Evolutionary conservation across 2,329 filamentous ascomycete species (phyloP).

Genomic region (Thelonectria discophora): DNA sequence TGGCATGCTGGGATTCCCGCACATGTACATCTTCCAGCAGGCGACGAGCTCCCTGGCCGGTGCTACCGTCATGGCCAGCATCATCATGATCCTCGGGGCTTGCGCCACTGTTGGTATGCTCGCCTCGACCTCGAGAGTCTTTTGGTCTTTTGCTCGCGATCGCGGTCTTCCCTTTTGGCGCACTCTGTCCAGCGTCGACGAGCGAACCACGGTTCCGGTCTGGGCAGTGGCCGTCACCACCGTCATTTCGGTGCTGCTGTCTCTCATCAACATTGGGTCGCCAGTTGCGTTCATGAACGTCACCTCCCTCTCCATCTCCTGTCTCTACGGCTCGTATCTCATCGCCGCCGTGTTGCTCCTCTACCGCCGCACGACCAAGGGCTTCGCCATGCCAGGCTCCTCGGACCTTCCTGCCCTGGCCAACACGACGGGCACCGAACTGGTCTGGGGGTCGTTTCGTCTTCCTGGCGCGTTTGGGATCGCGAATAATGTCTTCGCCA

Average conservation of each 20-base stretch:
- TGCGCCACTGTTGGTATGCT: slow-evolving; percentile 62
- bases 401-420: slow-evolving; percentile 41
- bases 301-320: slow-evolving; percentile 44
- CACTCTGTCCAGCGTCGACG: slow-evolving; percentile 39
- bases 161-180: slow-evolving; percentile 45
- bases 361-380: slow-evolving; percentile 43
- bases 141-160: slow-evolving; percentile 60
- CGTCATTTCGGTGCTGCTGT: slow-evolving; percentile 43
- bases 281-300: slow-evolving; percentile 43
- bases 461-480: slow-evolving; percentile 60
- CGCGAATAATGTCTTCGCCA: slow-evolving; percentile 63
- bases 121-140: slow-evolving; percentile 64
- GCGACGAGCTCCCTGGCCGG: slow-evolving; percentile 58
- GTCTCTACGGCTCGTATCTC: slow-evolving; percentile 45
- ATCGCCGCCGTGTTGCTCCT: slow-evolving; percentile 42
- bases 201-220: slow-evolving; percentile 42
- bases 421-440: slow-evolving; percentile 42
- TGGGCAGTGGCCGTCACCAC: slow-evolving; percentile 42
- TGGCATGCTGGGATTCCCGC: slow-evolving; percentile 57
- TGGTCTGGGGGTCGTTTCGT: slow-evolving; percentile 64
- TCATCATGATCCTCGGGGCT: slow-evolving; percentile 59
- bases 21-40: slow-evolving; percentile 66
- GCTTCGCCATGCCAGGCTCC: slow-evolving; percentile 39
- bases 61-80: slow-evolving; percentile 58
- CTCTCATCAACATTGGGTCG: slow-evolving; percentile 47